These are phyloP conservation scores for Daldinia vernicosa DNA, from an alignment of 495 filamentous ascomycete genomes.

Conservation along the genomic window DNA sequence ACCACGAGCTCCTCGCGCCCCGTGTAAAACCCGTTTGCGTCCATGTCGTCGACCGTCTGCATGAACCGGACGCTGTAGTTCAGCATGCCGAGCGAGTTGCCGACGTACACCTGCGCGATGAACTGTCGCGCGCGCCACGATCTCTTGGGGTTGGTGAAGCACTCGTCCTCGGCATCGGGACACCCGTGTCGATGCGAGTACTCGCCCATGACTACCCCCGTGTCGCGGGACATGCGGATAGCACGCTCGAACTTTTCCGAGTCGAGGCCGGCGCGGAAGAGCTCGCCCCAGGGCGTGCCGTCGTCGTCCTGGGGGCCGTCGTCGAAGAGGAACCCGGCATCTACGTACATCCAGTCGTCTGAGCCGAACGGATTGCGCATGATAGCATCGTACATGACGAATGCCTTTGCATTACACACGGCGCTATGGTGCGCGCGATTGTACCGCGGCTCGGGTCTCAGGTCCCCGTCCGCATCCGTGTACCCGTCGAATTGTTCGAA, in stretches of 20 bases:
- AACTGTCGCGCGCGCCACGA: conserved; percentile 35
- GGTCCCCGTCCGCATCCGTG: conserved; percentile 36
- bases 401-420: conserved; percentile 40
- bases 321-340: conserved; percentile 37
- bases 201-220: conserved; percentile 40
- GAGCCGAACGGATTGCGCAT: conserved; percentile 39
- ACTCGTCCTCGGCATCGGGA: conserved; percentile 33
- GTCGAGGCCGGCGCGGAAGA: conserved; percentile 28
- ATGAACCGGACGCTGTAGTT: conserved; percentile 41
- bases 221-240: conserved; percentile 29
- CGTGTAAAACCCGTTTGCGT: conserved; percentile 35
- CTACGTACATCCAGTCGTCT: conserved; percentile 35
- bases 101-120: conserved; percentile 39
- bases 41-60: conserved; percentile 45
- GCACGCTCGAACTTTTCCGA: conserved; percentile 30
- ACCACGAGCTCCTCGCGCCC: conserved; percentile 39
- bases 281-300: conserved; percentile 28
- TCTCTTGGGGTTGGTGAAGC: conserved; percentile 24
- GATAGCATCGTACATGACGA: conserved; percentile 40
- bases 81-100: conserved; percentile 37
- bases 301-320: conserved; percentile 29
- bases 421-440: conserved; percentile 39
- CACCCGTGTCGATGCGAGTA: conserved; percentile 29
- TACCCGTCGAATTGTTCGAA: conserved; percentile 51
- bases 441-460: conserved; percentile 30